These are phyloP conservation scores for Coemansia sp. DNA, from an alignment of 192 early-diverging fungal species.

Conservation along the genomic window DNA sequence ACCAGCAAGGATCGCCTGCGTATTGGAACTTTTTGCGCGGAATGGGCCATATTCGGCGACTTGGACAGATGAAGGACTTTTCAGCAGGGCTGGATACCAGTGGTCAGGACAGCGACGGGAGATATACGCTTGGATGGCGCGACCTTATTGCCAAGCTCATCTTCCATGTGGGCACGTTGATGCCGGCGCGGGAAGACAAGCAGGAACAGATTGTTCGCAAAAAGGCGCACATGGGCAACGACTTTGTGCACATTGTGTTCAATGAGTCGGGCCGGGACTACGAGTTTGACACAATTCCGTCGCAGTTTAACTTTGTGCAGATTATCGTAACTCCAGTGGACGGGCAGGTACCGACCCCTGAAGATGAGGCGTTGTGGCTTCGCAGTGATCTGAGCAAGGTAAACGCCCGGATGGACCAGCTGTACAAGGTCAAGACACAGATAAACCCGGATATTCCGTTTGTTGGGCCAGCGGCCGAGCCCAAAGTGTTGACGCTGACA, in stretches of 20 bases:
- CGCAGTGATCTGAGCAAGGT: conserved; percentile 9
- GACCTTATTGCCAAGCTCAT: conserved; percentile 84
- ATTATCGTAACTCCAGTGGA: conserved; percentile 89
- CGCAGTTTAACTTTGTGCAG: conserved; percentile 95
- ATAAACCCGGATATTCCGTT: conserved; percentile 76
- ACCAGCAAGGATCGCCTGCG: conserved; percentile 78
- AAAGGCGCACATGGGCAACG: conserved; percentile 97
- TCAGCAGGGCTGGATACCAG: conserved; percentile 86
- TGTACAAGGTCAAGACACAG: conserved; percentile 66
- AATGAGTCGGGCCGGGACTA: conserved; percentile 85
- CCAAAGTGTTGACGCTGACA: conserved; percentile 77
- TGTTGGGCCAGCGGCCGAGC: conserved; percentile 72
- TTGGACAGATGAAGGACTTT: conserved; percentile 67
- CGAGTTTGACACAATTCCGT: conserved; percentile 85
- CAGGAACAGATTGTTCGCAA: conserved; percentile 84
- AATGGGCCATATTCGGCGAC: conserved; percentile 70
- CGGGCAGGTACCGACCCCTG: conserved; percentile 56
- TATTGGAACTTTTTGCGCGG: conserved; percentile 83
- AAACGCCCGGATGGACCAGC: conserved; percentile 15
- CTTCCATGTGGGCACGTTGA: conserved; percentile 92
- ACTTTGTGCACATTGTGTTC: conserved; percentile 91
- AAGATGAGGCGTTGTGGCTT: conserved; percentile 53
- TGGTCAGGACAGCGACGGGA: conserved; percentile 77
- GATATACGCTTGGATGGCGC: conserved; percentile 75
- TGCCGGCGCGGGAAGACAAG: conserved; percentile 72